These are phyloP conservation scores for Taphrina betulina DNA, from an alignment of 1,139 yeast genomes.

Conservation along the genomic window DNA sequence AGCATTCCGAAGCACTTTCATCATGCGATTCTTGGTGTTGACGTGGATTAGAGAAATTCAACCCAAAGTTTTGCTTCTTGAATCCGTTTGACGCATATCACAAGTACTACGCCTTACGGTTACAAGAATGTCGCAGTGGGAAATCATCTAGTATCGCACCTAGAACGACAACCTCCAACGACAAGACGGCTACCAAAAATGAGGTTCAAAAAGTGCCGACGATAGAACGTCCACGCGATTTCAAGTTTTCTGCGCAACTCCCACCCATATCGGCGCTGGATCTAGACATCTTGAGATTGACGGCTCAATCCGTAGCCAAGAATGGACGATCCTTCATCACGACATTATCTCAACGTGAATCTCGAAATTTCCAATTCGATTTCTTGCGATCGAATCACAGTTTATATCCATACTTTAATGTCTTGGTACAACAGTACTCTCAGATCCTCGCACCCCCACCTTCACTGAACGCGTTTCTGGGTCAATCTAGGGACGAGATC, in stretches of 20 bases:
- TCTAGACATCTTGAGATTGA: conserved; percentile 63
- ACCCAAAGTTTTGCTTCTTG: conserved; percentile 64
- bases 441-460: conserved; percentile 45
- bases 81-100: conserved; percentile 56
- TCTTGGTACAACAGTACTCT: conserved; percentile 59
- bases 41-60: conserved; percentile 49
- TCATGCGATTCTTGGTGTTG: no score
- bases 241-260: conserved; percentile 52
- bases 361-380: conserved; percentile 60
- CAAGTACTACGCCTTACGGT: conserved; percentile 55
- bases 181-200: background rate
- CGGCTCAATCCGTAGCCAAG: conserved; percentile 65
- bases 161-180: conserved; percentile 2
- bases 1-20: no score
- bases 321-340: conserved; percentile 55
- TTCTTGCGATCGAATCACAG: conserved; percentile 66
- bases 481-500: conserved; percentile 45
- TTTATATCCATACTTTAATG: conserved; percentile 54
- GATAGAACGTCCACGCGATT: conserved; percentile 46
- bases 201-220: conserved; percentile 32
- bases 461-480: conserved; percentile 38
- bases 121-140: conserved; percentile 40
- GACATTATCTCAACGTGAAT: conserved; percentile 48
- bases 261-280: conserved; percentile 65
- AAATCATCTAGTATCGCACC: conserved; percentile 37